Percentiles rank a stretch among this genome's conserved stretches.
These are phyloP conservation scores for Silene noctiflora DNA, from an alignment of 179 eudicot species.

Conservation along the genomic window DNA sequence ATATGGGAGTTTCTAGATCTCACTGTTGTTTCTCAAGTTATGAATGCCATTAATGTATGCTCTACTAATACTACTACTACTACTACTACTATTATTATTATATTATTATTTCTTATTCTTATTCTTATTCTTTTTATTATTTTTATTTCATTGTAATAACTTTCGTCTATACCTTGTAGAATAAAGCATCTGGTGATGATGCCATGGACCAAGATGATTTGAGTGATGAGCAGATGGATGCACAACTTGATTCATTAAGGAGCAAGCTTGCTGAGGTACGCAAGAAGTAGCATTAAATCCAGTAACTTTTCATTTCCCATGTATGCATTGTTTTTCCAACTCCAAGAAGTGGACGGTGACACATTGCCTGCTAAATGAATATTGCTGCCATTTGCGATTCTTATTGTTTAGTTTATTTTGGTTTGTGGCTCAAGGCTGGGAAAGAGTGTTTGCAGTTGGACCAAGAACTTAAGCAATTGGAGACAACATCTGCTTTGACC, in stretches of 20 bases:
- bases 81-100: no score
- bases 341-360: background rate
- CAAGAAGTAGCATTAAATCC: conserved; percentile 1
- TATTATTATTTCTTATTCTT: no score
- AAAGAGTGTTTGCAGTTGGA: conserved; percentile 60
- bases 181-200: conserved; percentile 40
- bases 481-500: conserved; percentile 46
- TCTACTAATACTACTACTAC: no score
- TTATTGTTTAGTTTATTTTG: conserved; percentile 1
- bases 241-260: conserved; percentile 54
- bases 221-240: conserved; percentile 46
- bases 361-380: background rate
- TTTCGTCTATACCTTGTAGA: conserved; percentile 32
- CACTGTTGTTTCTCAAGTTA: conserved; percentile 1
- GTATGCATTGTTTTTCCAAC: background rate
- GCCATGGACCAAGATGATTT: conserved; percentile 38
- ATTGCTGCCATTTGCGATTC: conserved; percentile 6
- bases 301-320: conserved; percentile 1
- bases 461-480: conserved; percentile 44
- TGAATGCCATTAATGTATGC: background rate
- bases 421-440: conserved; percentile 40
- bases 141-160: background rate
- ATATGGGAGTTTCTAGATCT: background rate
- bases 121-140: background rate
- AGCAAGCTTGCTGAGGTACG: conserved; percentile 55